Conservation (phyloP, 148 eudicot species). For the Cornus florida region DNA sequence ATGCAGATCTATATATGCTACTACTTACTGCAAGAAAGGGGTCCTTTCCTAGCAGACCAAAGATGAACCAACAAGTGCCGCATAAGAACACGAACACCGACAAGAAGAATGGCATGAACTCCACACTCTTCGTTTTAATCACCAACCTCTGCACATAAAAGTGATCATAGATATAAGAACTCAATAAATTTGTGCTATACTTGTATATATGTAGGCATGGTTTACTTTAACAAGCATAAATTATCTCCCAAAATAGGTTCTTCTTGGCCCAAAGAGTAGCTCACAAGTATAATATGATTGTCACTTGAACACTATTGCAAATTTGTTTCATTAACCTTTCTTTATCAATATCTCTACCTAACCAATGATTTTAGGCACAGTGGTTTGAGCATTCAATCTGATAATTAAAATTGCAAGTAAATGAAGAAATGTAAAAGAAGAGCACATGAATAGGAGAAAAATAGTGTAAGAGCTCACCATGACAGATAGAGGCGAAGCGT, state of each 20-base stretch:
- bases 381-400: too few relatives aligned
- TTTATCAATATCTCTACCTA: too few relatives aligned
- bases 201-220: background rate
- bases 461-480: slow-evolving; percentile 47
- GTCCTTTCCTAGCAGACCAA: slow-evolving; percentile 73
- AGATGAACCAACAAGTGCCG: slow-evolving; percentile 86
- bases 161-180: background rate
- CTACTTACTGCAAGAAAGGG: slow-evolving; percentile 71
- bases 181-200: background rate
- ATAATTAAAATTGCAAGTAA: too few relatives aligned
- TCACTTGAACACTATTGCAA: too few relatives aligned
- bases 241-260: too few relatives aligned
- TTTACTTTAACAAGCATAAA: too few relatives aligned
- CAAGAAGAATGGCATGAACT: slow-evolving; percentile 88
- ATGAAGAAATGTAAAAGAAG: too few relatives aligned
- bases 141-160: slow-evolving; percentile 58
- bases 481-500: slow-evolving; percentile 81
- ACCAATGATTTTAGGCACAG: too few relatives aligned
- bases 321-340: too few relatives aligned
- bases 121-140: slow-evolving; percentile 80
- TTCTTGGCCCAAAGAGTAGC: too few relatives aligned
- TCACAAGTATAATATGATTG: background rate
- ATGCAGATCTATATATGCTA: background rate
- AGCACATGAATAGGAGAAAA: too few relatives aligned
- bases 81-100: slow-evolving; percentile 82